Base-by-base conservation (phyloP, 495 filamentous ascomycete genomes). In the Podospora bellae-mahoneyi region DNA sequence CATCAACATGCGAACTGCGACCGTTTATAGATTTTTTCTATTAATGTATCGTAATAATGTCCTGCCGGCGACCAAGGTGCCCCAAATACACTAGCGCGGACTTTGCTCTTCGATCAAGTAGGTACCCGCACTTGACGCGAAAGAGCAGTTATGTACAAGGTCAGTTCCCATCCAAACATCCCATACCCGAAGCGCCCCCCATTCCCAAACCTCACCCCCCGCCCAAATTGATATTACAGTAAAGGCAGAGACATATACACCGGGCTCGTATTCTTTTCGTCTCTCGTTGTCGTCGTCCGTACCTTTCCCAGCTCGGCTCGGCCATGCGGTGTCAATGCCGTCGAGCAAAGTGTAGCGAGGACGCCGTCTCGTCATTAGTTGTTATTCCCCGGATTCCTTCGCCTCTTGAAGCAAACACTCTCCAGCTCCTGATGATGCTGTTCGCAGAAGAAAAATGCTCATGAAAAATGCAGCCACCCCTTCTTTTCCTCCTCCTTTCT, bases 341-440 rank as follows among this genome's bases (percentile, higher is more conserved):
- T 1, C 55, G 55, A 20, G 55, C 55, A 19, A 58, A 26, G 55
- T 20, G 55, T 58, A 39, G 55, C 55, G 69, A 66, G 44, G 60
- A 70, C 69, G 65, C 68, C 59, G 61, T 63, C 61, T 63, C 39
- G 63, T 72, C 72, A 72, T 74, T 67, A 72, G 39, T 58, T 62
- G 19, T 67, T 64, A 62, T 61, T 10, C 65, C 34, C 59, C 59
- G 55, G 55, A 23, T 23, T 9, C 48, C 60, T 18, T 18, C 20
- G 27, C 60, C 60, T 20, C 30, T 32, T 62, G 18, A 28, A 30
- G 6, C 65, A 63, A 69, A 26, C 69, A 57, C 28, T 56, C 66
- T 19, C 59, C 55, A 15, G 62, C 59, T 60, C 66, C 66, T 28
- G 57, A 67, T 54, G 64, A 72, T 70, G 67, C 70, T 18, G 55